Evolutionary conservation across 306 rosid species (phyloP).

Genomic region (Sesbania bispinosa): DNA sequence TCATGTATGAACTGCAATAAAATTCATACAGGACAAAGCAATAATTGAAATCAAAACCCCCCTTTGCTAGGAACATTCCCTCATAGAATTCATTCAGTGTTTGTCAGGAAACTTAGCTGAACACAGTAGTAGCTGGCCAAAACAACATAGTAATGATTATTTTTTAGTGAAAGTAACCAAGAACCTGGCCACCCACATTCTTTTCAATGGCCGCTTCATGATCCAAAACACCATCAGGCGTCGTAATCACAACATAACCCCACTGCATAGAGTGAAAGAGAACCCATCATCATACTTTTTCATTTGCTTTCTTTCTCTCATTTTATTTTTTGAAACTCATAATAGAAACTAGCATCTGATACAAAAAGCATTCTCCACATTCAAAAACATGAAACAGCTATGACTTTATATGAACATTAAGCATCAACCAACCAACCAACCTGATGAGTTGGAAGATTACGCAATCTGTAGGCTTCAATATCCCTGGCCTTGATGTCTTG

Average conservation of each 20-base stretch:
- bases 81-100: not conserved
- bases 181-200: conserved; percentile 44
- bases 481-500: conserved; percentile 77
- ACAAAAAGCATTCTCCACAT: not conserved
- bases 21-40: not conserved
- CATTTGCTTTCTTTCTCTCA: not conserved
- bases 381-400: not conserved
- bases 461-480: conserved; percentile 60
- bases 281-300: conserved; percentile 7
- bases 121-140: not conserved
- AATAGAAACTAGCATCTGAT: not conserved
- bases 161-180: conserved; percentile 59
- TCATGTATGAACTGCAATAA: not conserved
- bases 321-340: not conserved
- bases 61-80: not conserved
- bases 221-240: conserved; percentile 94
- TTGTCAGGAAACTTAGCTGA: not conserved
- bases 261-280: conserved; percentile 59
- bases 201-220: conserved; percentile 77
- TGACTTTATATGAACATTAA: not conserved
- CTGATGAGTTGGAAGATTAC: conserved; percentile 76
- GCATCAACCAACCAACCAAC: conserved; percentile 51
- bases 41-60: not conserved
- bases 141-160: not conserved
- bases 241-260: conserved; percentile 94